Base-by-base conservation (phyloP, 331 rosid genomes). In the Rosa hybrid region DNA sequence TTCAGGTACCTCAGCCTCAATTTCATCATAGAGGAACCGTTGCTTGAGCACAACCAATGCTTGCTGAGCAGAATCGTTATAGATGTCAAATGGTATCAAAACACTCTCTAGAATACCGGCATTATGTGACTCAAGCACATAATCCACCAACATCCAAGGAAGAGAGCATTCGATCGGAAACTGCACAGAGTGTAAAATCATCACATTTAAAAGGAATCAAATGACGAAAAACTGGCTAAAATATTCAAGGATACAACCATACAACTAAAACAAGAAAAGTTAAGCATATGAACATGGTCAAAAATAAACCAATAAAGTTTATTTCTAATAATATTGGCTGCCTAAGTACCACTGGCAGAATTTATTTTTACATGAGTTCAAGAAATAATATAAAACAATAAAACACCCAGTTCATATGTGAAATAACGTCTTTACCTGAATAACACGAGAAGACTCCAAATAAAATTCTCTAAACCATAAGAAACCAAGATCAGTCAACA, bases 81-180 rank as follows among this genome's bases (percentile, higher is more conserved):
- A 95, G 80, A 95, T 82, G 87, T 95, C 99, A 75, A 95, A 91
- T 57, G 98, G 98, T 86, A 95, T 91, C 82, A 95, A 78, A 87
- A 91, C 90, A 86, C 97, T 95, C 90, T 93, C 98, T 20, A 91
- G 86, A 77, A 95, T 97, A 78, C 99, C 97, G 63, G 90, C 83
- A 81, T 93, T 95, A 7, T 92, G 97, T 0, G 94, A 95, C 87
- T 90, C 98, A 65, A 93, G 97, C 56, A 95, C 91, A 81, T 92
- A 89, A 79, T 95, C 99, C 85, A 90, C 97, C 92, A 95, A 68
- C 94, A 95, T 95, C 99, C 99, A 95, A 74, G 99, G 99, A 84
- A 95, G 94, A 80, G 99, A 95, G 89, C 98, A 95, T 82, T 95
- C 98, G 9, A 95, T 89, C 5, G 99, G 97, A 89, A 95, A 95